Base-by-base conservation (phyloP, 495 filamentous ascomycete genomes). In the Penicillium flavigenum region DNA sequence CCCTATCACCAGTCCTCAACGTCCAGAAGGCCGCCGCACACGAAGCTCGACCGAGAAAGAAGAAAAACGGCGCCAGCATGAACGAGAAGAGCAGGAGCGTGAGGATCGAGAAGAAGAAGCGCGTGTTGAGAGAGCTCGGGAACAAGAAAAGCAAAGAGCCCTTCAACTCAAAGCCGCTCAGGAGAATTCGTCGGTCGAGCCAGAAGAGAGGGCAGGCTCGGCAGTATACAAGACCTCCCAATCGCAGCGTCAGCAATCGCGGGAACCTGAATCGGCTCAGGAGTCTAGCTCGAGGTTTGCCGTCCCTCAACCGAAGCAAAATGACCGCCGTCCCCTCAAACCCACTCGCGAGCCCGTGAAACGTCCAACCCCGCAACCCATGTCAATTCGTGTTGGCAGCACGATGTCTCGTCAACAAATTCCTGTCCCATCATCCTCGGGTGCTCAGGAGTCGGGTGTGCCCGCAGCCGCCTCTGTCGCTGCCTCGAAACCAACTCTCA, bases 351-450 rank as follows among this genome's bases (percentile, higher is more conserved):
- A 92, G 50, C 60, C 79, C 2, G 49, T 79, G 5, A 73, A 79
- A 26, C 91, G 90, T 64, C 67, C 82, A 1, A 88, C 87, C 65
- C 89, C 89, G 12, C 87, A 86, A 17, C 89, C 89, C 2, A 89
- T 91, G 3, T 82, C 88, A 2, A 93, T 96, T 59, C 83, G 87
- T 31, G 86, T 96, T 27, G 86, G 88, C 41, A 78, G 76, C 46
- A 86, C 86, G 39, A 76, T 83, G 11, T 87, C 86, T 22, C 88
- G 90, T 39, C 84, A 85, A 27, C 84, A 85, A 29, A 86, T 86
- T 39, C 83, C 86, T 29, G 72, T 88, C 27, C 79, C 83, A 5
- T 86, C 83, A 17, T 72, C 83, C 22, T 81, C 85, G n/a, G 81
- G 69, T 26, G 72, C 82, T 8, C 80, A 84, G 31, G 87, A 91